Percentiles rank a stretch among this genome's conserved stretches.
These are phyloP conservation scores for Neonothopanus nambi DNA, from an alignment of 1,284 basidiomycete genomes.

Conservation along the genomic window DNA sequence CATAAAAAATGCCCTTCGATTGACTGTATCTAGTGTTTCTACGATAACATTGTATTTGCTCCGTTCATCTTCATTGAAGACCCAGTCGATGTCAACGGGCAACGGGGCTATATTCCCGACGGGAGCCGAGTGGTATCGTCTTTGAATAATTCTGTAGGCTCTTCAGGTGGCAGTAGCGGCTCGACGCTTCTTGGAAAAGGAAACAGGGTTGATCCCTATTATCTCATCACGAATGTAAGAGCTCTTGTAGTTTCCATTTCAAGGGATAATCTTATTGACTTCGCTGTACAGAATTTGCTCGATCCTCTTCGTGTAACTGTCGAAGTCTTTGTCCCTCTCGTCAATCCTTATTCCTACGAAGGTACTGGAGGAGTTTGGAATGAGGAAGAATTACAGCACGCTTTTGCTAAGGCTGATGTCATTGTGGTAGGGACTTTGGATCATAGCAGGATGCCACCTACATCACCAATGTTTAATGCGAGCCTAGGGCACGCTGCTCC, in stretches of 20 bases:
- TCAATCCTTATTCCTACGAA: constrained; percentile 76
- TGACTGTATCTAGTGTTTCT: constrained; percentile 73
- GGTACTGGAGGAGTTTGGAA: constrained; percentile 75
- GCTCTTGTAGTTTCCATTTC: constrained; percentile 4
- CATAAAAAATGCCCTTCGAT: neutral
- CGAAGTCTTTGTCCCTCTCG: constrained; percentile 58
- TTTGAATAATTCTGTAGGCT: constrained; percentile 40
- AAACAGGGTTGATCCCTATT: constrained; percentile 88
- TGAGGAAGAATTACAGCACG: constrained; percentile 63
- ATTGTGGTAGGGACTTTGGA: constrained; percentile 56
- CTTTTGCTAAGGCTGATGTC: constrained; percentile 69
- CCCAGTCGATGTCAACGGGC: constrained; percentile 67
- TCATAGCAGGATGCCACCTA: constrained; percentile 34
- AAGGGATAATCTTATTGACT: constrained; percentile 6
- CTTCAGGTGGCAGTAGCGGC: constrained; percentile 27
- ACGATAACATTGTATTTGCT: constrained; percentile 93
- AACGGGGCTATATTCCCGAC: constrained; percentile 49
- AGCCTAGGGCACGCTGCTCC: constrained; percentile 34
- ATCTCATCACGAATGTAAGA: constrained; percentile 79
- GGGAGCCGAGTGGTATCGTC: constrained; percentile 23
- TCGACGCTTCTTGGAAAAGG: constrained; percentile 51
- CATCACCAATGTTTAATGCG: constrained; percentile 53
- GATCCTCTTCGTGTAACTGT: constrained; percentile 79
- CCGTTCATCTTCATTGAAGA: constrained; percentile 98
- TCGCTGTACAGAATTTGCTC: constrained; percentile 57